These are phyloP conservation scores for Phytophthora lateralis DNA, from an alignment of 352 stramenopile species.

Conservation along the genomic window DNA sequence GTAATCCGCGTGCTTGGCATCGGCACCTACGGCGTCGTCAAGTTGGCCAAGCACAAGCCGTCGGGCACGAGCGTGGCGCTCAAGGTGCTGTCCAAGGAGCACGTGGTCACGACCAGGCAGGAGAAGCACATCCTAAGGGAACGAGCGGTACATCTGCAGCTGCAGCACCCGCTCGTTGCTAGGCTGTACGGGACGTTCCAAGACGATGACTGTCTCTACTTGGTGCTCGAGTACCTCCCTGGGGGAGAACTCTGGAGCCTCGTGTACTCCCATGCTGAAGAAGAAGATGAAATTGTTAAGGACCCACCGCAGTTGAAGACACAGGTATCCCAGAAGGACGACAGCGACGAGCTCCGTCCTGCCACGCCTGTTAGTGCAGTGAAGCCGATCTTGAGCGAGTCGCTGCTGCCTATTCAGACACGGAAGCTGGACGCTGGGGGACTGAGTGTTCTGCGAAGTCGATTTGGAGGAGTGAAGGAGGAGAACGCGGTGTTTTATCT, in stretches of 20 bases:
- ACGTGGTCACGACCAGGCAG: conserved; percentile 73
- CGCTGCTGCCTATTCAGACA: conserved; percentile 5
- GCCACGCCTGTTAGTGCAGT: conserved; percentile 11
- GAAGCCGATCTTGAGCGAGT: not conserved
- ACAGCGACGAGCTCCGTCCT: conserved; percentile 22
- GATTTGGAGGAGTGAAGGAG: conserved; percentile 54
- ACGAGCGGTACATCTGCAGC: conserved; percentile 61
- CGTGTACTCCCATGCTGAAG: conserved; percentile 55
- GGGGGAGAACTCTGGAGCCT: conserved; percentile 84
- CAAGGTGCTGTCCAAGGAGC: conserved; percentile 79
- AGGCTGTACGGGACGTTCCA: conserved; percentile 82
- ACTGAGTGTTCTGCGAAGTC: conserved; percentile 41
- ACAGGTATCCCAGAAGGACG: conserved; percentile 13
- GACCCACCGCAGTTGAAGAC: conserved; percentile 12
- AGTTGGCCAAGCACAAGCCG: conserved; percentile 68
- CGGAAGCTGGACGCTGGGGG: conserved; percentile 14
- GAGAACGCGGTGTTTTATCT: conserved; percentile 89
- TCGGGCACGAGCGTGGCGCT: conserved; percentile 70
- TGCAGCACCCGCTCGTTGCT: conserved; percentile 76
- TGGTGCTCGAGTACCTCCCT: conserved; percentile 80
- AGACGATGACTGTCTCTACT: conserved; percentile 82
- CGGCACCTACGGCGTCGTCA: conserved; percentile 81
- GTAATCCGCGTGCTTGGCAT: conserved; percentile 73
- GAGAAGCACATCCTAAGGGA: conserved; percentile 84
- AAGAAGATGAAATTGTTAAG: conserved; percentile 15